Evolutionary conservation across 768 basidiomycete species (phyloP), one percentile per base, ranked within the genome.

Genomic region (Boletellus sp.): DNA sequence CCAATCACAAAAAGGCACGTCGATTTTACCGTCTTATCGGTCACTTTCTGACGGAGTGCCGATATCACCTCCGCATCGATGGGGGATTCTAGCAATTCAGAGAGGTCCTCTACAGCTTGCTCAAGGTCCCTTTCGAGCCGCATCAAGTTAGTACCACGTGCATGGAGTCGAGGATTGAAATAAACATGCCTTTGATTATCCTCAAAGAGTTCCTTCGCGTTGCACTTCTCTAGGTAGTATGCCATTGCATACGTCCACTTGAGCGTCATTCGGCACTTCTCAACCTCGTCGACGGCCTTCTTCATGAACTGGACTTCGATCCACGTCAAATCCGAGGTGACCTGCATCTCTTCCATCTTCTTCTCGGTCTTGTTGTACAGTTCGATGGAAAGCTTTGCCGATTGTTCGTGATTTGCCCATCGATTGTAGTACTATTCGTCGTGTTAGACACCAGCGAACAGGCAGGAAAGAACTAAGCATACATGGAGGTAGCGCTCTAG

Each of bases 201-300:
- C 69, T 97, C 95, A 62, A 93, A 98, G 40, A 98, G 72, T 63
- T 93, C 90, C 72, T 97, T 98, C 76, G 88, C 77, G 63, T 97
- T 98, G 46, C 89, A 84, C 63, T 79, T 85, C 35, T 82, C 85
- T 24, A 99, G 80, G 65, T 97, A 98, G 73, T 93, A 99, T 24
- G 94, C 95, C 95, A 99, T 97, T 3, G 93, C 89, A 61, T 99
- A 99, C 12, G 95, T 97, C 95, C 96, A 99, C 71, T 97, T 98
- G 51, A 99, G 82, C 34, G 95, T 97, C 75, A 84, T 90, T 23
- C 96, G 83, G 71, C 96, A 90, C 66, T 85, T 85, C 59, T 87
- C 81, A 34, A 90, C 81, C 66, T 87, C 87, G 63, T 97, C 96
- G 4, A 97, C 94, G 1, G 96, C 96, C 70, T 94, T 94, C 77